Conservation (phyloP, 2,329 filamentous ascomycete species). For the Fusarium verticillioides region DNA sequence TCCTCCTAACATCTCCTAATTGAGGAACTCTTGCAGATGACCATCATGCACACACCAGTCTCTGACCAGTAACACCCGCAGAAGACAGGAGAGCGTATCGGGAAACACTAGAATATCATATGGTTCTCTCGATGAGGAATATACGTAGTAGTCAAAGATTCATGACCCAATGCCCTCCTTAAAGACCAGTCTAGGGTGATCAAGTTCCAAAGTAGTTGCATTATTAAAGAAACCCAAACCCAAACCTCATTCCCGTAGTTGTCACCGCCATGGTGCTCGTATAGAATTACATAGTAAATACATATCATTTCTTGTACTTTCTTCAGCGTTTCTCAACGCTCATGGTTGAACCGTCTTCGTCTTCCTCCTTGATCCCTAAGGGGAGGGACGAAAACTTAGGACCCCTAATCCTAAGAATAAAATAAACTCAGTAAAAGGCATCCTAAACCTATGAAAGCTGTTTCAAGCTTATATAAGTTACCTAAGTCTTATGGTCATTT, state of each 20-base stretch:
- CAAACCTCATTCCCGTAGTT: conserved; percentile 12
- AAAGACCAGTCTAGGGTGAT: background rate
- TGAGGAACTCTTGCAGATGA: too few relatives aligned
- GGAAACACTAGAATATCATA: too few relatives aligned
- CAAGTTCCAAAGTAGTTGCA: background rate
- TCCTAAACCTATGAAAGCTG: background rate
- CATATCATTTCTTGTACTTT: conserved; percentile 42
- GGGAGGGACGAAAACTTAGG: background rate
- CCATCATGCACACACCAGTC: too few relatives aligned
- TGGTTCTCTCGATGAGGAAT: too few relatives aligned
- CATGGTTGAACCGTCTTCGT: conserved; percentile 24
- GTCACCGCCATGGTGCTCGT: conserved; percentile 2
- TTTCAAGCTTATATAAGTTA: background rate
- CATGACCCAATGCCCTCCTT: background rate
- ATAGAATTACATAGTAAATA: conserved; percentile 23
- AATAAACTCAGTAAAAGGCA: background rate
- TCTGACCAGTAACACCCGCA: too few relatives aligned
- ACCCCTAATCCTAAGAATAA: background rate
- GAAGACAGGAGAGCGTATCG: too few relatives aligned
- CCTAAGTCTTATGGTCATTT: background rate
- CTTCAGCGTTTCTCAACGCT: conserved; percentile 40
- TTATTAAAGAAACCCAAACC: background rate
- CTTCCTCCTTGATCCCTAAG: conserved; percentile 20
- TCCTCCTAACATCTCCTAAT: too few relatives aligned
- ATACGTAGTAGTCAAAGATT: too few relatives aligned